Conservation (phyloP, 768 basidiomycete species). For the Auriscalpium orientale region DNA sequence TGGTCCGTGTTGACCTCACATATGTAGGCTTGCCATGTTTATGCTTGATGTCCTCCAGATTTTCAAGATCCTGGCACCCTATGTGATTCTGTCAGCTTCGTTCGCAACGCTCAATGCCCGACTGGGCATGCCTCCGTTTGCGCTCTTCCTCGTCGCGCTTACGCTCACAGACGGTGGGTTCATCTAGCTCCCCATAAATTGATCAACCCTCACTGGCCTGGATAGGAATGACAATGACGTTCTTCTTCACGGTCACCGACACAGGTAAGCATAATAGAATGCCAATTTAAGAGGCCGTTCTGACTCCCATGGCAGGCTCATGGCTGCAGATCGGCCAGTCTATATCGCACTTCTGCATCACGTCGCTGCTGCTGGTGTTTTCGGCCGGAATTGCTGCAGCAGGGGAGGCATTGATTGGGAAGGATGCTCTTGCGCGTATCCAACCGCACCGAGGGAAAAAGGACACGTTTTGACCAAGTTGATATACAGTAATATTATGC, state of each 20-base stretch:
- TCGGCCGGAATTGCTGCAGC: conserved; percentile 67
- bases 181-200: neutral
- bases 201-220: neutral
- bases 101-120: conserved; percentile 64
- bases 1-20: conserved; percentile 35
- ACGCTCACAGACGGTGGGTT: conserved; percentile 60
- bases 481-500: neutral
- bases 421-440: conserved; percentile 6
- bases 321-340: conserved; percentile 89
- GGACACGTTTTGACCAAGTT: neutral
- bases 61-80: conserved; percentile 79
- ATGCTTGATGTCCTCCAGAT: conserved; percentile 32
- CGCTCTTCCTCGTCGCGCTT: conserved; percentile 70
- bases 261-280: conserved; percentile 38
- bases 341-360: conserved; percentile 82
- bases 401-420: conserved; percentile 64
- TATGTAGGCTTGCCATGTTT: neutral
- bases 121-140: conserved; percentile 68
- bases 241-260: conserved; percentile 80
- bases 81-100: conserved; percentile 62
- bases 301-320: conserved; percentile 40
- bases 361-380: conserved; percentile 72
- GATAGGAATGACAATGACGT: conserved; percentile 72
- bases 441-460: neutral
- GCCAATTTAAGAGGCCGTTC: too few relatives aligned